phyloP scores from a whole-genome alignment of 768 basidiomycete species.

The Rhodotorula babjevae region DNA sequence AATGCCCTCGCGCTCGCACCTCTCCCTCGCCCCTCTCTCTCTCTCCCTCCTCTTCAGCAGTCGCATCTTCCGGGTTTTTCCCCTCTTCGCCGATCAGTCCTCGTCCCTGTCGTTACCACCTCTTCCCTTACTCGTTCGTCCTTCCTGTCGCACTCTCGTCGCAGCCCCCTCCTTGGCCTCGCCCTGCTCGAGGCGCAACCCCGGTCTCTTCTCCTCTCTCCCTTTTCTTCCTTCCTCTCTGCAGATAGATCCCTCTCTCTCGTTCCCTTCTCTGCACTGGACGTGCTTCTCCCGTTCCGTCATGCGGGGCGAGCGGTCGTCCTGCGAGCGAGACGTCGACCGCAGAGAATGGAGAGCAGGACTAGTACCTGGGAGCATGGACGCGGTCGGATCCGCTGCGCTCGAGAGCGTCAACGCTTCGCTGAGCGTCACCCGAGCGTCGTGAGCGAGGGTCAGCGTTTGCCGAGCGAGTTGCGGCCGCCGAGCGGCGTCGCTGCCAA shows the following conservation, averaged over 20 bases:
- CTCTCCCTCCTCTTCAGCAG: not conserved
- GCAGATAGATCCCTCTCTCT: not conserved
- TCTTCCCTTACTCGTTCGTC: not conserved
- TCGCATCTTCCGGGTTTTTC: not conserved
- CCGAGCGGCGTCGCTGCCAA: too few species aligned
- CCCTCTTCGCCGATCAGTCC: not conserved
- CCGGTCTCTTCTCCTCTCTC: not conserved
- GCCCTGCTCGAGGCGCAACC: too few species aligned
- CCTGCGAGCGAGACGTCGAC: too few species aligned
- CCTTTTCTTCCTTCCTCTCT: not conserved
- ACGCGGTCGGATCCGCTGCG: too few species aligned
- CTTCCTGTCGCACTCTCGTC: not conserved
- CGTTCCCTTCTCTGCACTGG: not conserved
- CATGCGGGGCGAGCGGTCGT: too few species aligned
- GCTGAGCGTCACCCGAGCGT: too few species aligned
- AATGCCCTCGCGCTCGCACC: not conserved
- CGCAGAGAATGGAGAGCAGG: too few species aligned
- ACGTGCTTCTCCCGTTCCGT: too few species aligned
- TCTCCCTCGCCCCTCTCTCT: not conserved
- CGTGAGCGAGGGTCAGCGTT: too few species aligned
- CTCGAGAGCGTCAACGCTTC: too few species aligned
- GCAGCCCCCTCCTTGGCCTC: not conserved
- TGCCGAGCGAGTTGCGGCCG: too few species aligned
- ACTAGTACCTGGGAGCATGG: too few species aligned
- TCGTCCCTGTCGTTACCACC: not conserved